A percentile compares a stretch with the other conserved stretches of the same genome.
These are phyloP conservation scores for Zalerion maritima DNA, from an alignment of 495 filamentous ascomycete species.

Conservation along the genomic window DNA sequence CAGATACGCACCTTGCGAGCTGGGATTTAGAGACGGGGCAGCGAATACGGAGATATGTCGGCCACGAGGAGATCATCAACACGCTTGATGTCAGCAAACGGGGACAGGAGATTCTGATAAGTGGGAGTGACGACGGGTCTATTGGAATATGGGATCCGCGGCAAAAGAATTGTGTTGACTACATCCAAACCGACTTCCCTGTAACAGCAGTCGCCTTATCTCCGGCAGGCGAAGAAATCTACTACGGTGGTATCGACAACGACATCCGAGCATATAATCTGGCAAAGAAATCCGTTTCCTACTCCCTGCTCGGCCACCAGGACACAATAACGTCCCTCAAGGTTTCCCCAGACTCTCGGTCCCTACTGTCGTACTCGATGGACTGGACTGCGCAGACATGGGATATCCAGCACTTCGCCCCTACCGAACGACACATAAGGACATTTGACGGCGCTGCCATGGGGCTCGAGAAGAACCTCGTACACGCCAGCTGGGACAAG, in stretches of 20 bases:
- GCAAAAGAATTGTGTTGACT: constrained; percentile 76
- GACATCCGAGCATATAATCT: constrained; percentile 96
- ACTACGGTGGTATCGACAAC: constrained; percentile 89
- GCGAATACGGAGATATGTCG: constrained; percentile 79
- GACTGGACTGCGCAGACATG: constrained; percentile 88
- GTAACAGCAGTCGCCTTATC: constrained; percentile 82
- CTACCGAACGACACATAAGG: constrained; percentile 63
- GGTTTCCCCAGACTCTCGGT: constrained; percentile 83
- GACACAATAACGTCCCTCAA: constrained; percentile 85
- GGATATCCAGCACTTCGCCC: constrained; percentile 93
- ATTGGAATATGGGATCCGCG: constrained; percentile 96
- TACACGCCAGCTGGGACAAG: constrained; percentile 82
- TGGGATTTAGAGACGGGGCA: constrained; percentile 85
- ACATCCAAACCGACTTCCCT: constrained; percentile 81
- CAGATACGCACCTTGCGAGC: constrained; percentile 80
- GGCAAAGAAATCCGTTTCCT: constrained; percentile 74
- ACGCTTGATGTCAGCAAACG: constrained; percentile 72
- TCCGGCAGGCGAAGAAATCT: constrained; percentile 90
- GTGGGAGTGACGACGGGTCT: constrained; percentile 81
- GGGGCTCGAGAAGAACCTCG: constrained; percentile 84
- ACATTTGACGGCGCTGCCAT: constrained; percentile 80
- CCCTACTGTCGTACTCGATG: constrained; percentile 80
- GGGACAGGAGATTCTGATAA: constrained; percentile 79
- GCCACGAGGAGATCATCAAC: constrained; percentile 91
- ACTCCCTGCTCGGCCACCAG: constrained; percentile 75